phyloP scores from a whole-genome alignment of 257 asterid species.

The Cynanchum wilfordii region DNA sequence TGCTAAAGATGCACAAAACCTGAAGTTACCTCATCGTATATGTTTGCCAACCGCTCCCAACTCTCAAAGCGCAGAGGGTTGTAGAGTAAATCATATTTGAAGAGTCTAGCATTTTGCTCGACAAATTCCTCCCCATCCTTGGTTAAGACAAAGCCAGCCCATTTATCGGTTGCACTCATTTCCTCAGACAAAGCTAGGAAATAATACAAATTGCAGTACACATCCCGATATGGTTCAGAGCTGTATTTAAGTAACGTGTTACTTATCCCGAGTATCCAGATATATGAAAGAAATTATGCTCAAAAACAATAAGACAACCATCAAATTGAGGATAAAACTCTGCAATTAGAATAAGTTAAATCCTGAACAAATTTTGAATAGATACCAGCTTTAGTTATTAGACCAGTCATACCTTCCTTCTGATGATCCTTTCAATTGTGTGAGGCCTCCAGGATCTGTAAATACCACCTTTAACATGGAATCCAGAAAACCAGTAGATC shows the following conservation, averaged over 20 bases:
- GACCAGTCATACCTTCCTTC: conserved; percentile 46
- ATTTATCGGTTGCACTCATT: conserved; percentile 87
- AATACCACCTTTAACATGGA: conserved; percentile 52
- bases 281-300: neutral
- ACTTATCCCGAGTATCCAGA: conserved; percentile 9
- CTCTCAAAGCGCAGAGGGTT: conserved; percentile 88
- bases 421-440: conserved; percentile 45
- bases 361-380: conserved; percentile 8
- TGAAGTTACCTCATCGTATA: conserved; percentile 80
- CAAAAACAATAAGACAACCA: neutral
- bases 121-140: conserved; percentile 95
- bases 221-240: conserved; percentile 74
- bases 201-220: conserved; percentile 79
- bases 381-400: neutral
- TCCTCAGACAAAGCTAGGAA: conserved; percentile 92
- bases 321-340: neutral
- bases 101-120: conserved; percentile 74
- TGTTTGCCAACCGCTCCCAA: conserved; percentile 95
- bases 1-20: conserved; percentile 21
- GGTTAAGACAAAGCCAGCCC: conserved; percentile 98
- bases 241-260: conserved; percentile 49
- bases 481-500: conserved; percentile 67
- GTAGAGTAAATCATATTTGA: conserved; percentile 88
- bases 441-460: conserved; percentile 50
- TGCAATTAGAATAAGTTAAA: neutral